Base-by-base conservation (phyloP, 495 filamentous ascomycete genomes). In the Xylaria sp. region DNA sequence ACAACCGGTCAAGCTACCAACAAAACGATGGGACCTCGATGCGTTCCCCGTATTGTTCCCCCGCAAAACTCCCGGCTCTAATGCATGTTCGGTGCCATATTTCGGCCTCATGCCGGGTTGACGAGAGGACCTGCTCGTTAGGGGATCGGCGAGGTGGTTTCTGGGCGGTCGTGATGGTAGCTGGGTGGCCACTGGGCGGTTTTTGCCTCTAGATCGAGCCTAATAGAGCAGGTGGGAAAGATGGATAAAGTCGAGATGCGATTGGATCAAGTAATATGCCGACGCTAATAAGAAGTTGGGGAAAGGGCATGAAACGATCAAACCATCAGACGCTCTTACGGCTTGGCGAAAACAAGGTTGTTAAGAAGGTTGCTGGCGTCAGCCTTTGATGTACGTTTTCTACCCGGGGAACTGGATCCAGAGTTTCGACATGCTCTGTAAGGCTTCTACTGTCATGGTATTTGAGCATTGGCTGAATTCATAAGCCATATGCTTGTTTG, bases 41-140 rank as follows among this genome's bases (percentile, higher is more conserved):
- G 41, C 17, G 62, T 50, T 46, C 31, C 11, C 46, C 44, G 29
- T 24, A 44, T 37, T 52, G 62, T 53, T 53, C 44, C 62, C 46
- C 44, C 44, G 62, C 44, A n/a, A 2, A 66, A 46, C 7, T 14
- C 21, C 7, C 26, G 26, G 62, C 26, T 24, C 40, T 29, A 52
- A 14, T 66, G 44, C 44, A 66, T 44, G n/a, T 33, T 66, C 31
- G 63, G 63, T 40, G 63, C 46, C 37, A 67, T 29, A 53, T 53
- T 35, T 53, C 48, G 64, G 64, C 43, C 48, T 40, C 64, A 40
- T 55, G 48, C 64, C 64, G 48, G 33, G 55, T 24, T 33, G 19
- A 55, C 48, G 29, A 55, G 48, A 17, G 8, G 46, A 67, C 64
- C 64, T 67, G 46, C 64, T 53, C 6, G 29, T 41, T 67, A 21